phyloP scores from a whole-genome alignment of 108 stramenopile species.

The Nannochloropsis gaditana region DNA sequence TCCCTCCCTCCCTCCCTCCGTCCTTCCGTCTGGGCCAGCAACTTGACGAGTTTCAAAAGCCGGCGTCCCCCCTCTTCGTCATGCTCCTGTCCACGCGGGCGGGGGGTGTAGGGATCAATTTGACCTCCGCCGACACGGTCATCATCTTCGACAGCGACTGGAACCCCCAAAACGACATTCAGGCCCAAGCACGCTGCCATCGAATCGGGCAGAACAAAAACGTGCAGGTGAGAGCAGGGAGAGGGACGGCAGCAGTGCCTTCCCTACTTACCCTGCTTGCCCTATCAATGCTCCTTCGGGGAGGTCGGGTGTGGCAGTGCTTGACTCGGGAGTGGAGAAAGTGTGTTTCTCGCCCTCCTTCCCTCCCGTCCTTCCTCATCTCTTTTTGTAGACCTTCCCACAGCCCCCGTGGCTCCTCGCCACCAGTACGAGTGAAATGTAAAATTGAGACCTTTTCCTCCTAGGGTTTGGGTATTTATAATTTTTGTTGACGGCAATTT shows the following conservation, averaged over 20 bases:
- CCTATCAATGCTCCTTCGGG: too few relatives aligned
- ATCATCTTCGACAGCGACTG: constrained; percentile 63
- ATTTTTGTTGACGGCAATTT: too few relatives aligned
- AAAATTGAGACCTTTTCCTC: background rate
- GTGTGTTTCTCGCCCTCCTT: background rate
- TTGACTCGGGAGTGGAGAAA: background rate
- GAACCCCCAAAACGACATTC: constrained; percentile 60
- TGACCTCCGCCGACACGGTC: constrained; percentile 60
- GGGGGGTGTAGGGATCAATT: constrained; percentile 40
- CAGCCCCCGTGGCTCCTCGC: too few relatives aligned
- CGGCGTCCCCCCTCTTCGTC: constrained; percentile 42
- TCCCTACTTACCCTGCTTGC: background rate
- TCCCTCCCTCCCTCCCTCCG: background rate
- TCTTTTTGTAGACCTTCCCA: background rate
- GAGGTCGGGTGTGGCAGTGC: too few relatives aligned
- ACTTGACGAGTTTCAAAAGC: background rate
- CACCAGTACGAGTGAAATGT: background rate
- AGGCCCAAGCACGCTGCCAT: constrained; percentile 37
- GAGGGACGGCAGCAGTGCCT: background rate
- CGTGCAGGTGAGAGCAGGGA: constrained; percentile 47
- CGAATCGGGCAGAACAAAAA: constrained; percentile 37
- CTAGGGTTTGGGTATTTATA: too few relatives aligned
- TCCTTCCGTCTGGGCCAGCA: background rate
- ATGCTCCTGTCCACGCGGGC: constrained; percentile 37
- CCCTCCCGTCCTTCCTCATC: background rate